Percentiles rank a stretch among this genome's conserved stretches.
Evolutionary conservation across 495 filamentous ascomycete species (phyloP).

Genomic region (Trichoderma parareesei): DNA sequence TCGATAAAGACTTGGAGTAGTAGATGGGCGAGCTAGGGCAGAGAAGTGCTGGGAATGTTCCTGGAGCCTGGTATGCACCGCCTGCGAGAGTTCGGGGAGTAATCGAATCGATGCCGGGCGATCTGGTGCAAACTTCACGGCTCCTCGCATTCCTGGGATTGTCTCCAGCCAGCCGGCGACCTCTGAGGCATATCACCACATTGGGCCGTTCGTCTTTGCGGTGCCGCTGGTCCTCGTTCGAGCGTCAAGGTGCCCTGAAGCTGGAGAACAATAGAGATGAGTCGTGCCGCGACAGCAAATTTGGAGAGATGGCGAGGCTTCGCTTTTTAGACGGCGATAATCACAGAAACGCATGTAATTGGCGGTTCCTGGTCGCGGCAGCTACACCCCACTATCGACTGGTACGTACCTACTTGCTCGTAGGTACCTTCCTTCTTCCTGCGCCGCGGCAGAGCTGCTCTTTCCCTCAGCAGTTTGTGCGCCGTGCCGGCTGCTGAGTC

Average conservation of each 20-base stretch:
- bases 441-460: too few species aligned
- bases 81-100: background rate
- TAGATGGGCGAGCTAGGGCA: slow-evolving; percentile 6
- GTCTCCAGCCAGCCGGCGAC: background rate
- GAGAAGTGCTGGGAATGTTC: background rate
- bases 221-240: background rate
- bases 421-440: background rate
- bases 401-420: too few species aligned
- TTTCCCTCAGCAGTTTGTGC: background rate
- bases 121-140: background rate
- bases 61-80: background rate
- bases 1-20: background rate
- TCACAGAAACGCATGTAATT: background rate
- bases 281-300: background rate
- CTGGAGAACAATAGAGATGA: too few species aligned
- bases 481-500: background rate
- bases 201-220: background rate
- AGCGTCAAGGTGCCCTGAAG: background rate
- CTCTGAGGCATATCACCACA: slow-evolving; percentile 2
- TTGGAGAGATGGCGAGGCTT: background rate
- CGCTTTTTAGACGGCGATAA: background rate
- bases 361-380: background rate
- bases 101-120: background rate
- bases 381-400: too few species aligned
- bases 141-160: slow-evolving; percentile 8